Base-by-base conservation (phyloP, 192 early-diverging fungal genomes). In the Umbelopsis vinacea region DNA sequence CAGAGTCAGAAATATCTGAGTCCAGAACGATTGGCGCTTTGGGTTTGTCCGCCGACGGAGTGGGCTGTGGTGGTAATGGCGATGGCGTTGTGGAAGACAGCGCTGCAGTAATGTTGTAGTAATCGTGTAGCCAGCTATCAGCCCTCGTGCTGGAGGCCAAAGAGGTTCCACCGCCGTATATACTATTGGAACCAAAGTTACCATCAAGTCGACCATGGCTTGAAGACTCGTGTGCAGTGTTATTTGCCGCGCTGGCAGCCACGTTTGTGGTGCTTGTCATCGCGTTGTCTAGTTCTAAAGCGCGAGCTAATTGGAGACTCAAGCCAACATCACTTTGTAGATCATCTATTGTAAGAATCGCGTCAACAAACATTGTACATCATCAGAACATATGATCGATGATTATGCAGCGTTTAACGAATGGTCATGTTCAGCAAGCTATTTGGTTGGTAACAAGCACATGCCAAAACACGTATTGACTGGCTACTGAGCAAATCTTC, bases 151-250 rank as follows among this genome's bases (percentile, higher is more conserved):
- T 21, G 5, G n/a, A 50, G 19, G 17, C 15, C 0, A 21, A 50
- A 15, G n/a, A 21, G 9, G 17, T 1, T 50, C 48, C n/a, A n/a
- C 5, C 5, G 26, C 33, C 26, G 33, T 63, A 63, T 78, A 78
- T 69, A 71, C 73, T 54, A 73, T 74, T 24, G 54, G 76, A 7
- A 70, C 72, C 2, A 69, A 78, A 68, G 69, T 74, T 33, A 63
- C 46, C 26, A 70, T 74, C 53, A 33, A 29, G 12, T 17, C 26
- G 29, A 35, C 17, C 7, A 29, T 26, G 1, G 15, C 4, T 15
- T n/a, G 9, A 6, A 3, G 48, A 2, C 15, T n/a, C 11, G 4
- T 17, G n/a, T 6, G 17, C 48, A 50, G 3, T 4, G 15, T 19
- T 50, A n/a, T 17, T 4, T 63, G 19, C 14, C 15, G 29, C 26